Evolutionary conservation across 2,329 filamentous ascomycete genomes (phyloP), one percentile per base, ranked within the genome.

Genomic region (Parasarocladium wereldwijsianum): DNA sequence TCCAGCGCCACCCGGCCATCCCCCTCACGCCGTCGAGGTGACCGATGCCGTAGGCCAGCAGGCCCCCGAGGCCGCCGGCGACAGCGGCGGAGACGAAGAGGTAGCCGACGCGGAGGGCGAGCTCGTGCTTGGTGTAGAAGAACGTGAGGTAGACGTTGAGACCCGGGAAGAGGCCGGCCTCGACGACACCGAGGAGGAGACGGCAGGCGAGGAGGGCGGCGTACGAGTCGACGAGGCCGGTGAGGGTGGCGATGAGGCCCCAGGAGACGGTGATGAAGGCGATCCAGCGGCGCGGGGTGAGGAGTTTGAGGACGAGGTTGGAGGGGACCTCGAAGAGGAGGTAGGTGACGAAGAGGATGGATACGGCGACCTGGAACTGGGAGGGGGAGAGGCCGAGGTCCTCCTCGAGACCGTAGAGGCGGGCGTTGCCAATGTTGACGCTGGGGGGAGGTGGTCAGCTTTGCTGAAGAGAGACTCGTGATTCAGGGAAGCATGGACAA

Each of bases 351-450:
- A 80, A 81, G 16, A 80, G 57, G 39, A 79, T 68, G 6, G 70
- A 75, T 2, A 78, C 69, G 14, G 68, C 64, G 17, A 71, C 63
- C 44, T 86, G 77, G 46, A 78, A 86, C 44, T 84, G 74, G 24
- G 63, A 61, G 4, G 67, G 60, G 15, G 55, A 52, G 38, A 84
- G 57, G 15, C 59, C 51, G 7, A 82, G 57, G 38, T 80, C 75
- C 33, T 66, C 49, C 42, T 80, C 72, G 13, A 84, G 49, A 1
- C 64, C 63, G 43, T 79, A 80, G 3, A 81, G 57, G 3, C 69
- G 61, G 10, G 76, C 76, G 51, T 81, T 82, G 31, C 76, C 74
- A 33, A 84, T 83, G 44, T 83, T 83, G 31, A 80, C 74, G 50
- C 63, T 64, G 32, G 7, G n/a, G 12, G 10, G 18, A 6, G 8